Evolutionary conservation across 495 filamentous ascomycete genomes (phyloP).

Genomic region (Aspergillus hancockii): DNA sequence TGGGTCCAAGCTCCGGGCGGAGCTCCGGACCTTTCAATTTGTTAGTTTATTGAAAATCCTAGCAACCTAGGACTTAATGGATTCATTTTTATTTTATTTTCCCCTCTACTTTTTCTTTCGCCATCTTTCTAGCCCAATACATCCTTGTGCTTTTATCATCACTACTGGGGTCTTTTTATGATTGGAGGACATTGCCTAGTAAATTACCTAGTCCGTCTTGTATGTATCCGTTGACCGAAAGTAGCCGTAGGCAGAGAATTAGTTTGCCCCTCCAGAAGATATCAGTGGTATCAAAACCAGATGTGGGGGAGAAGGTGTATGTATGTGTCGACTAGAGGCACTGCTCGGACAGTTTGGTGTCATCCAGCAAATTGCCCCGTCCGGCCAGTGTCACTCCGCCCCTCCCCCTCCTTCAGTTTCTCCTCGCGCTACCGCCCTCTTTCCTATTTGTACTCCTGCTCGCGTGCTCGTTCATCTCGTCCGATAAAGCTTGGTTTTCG

Average conservation of each 20-base stretch:
- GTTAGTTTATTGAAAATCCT: conserved; percentile 4
- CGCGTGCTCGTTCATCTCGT: conserved; percentile 23
- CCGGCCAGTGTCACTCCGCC: conserved; percentile 25
- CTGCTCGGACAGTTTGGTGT: conserved; percentile 26
- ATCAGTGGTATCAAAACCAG: conserved; percentile 1
- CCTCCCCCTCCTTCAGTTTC: conserved; percentile 18
- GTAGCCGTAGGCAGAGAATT: conserved; percentile 25
- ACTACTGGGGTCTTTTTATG: neutral
- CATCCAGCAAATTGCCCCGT: conserved; percentile 27
- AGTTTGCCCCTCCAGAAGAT: neutral
- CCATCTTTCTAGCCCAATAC: neutral
- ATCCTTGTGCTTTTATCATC: neutral
- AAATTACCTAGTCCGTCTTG: neutral
- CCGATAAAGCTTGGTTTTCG: conserved; percentile 16
- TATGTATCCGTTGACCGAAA: conserved; percentile 17
- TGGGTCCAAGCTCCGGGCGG: conserved; percentile 64
- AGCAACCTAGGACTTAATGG: conserved; percentile 14
- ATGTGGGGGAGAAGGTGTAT: conserved; percentile 47
- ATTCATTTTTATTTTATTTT: conserved; percentile 3
- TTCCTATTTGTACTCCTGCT: conserved; percentile 23
- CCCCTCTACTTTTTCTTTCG: conserved; percentile 1
- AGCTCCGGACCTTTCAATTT: conserved; percentile 22
- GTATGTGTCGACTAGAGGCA: conserved; percentile 32
- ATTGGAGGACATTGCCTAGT: neutral
- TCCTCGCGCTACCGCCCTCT: conserved; percentile 17